These are phyloP conservation scores for Eutypa lata DNA, from an alignment of 2,329 filamentous ascomycete species.

Conservation along the genomic window DNA sequence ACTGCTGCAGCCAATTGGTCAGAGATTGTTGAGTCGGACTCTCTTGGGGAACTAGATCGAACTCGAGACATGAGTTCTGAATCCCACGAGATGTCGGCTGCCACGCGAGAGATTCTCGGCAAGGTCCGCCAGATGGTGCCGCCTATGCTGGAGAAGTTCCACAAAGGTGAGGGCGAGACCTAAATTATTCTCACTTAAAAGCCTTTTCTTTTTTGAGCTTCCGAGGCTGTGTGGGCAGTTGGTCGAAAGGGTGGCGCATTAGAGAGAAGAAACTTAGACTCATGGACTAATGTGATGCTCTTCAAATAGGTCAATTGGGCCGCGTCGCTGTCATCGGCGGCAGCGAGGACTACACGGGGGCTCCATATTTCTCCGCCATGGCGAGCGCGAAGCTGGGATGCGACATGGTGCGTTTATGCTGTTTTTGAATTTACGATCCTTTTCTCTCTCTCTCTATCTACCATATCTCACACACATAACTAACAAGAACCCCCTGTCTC, in stretches of 20 bases:
- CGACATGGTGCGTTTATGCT: conserved; percentile 71
- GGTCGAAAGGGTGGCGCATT: neutral
- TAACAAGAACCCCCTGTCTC: neutral
- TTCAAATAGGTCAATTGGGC: conserved; percentile 75
- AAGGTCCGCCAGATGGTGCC: conserved; percentile 89
- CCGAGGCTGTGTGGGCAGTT: no score
- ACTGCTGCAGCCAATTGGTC: no score
- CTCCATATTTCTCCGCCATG: conserved; percentile 97
- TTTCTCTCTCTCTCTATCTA: no score
- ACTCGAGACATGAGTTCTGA: conserved; percentile 20
- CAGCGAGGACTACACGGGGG: conserved; percentile 93
- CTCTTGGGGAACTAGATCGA: no score
- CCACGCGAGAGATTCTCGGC: conserved; percentile 71
- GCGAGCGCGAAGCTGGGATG: conserved; percentile 86
- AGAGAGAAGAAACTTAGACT: neutral
- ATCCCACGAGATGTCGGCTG: conserved; percentile 55
- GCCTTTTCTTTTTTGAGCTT: no score
- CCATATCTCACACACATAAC: no score
- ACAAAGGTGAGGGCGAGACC: conserved; percentile 68
- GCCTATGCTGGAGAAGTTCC: conserved; percentile 91
- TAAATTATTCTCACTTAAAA: no score
- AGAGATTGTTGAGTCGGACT: no score
- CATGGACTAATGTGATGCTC: conserved; percentile 7
- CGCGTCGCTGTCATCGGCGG: conserved; percentile 92
- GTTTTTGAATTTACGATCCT: no score